Evolutionary conservation across 1,284 basidiomycete species (phyloP), one percentile per base, ranked within the genome.

Genomic region (Irpex rosettiformis): DNA sequence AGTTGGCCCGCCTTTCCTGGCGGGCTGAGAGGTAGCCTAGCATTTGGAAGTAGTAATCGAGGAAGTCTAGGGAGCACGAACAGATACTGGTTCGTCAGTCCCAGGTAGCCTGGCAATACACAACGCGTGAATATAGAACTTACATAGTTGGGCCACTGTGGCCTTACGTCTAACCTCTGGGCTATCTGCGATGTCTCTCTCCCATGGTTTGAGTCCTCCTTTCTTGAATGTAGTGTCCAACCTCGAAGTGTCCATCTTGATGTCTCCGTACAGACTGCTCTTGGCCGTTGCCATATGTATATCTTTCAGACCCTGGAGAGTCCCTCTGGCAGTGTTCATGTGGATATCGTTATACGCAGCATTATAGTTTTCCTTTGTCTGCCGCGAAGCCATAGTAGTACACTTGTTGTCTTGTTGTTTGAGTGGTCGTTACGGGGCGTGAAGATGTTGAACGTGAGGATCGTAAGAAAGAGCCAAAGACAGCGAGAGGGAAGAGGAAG

Each of bases 121-220:
- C 30, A 37, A 40, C 37, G n/a, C 33, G 22, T 33, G 13, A 24
- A 24, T 21, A n/a, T 27, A 16, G 21, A 8, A 78, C 88, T 70
- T 70, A 96, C 94, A 98, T 48, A 98, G 84, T 70, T 98, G 96
- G 24, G 94, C 94, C 10, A 98, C 93, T 3, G 95, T 97, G 2
- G 95, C 91, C 73, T 97, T 97, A 57, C 95, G 84, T 71, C 86
- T 92, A 57, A 97, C 89, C 72, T 98, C 96, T 13, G 87, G 72
- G 61, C 85, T 93, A 29, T 91, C 87, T 49, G 96, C 69, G 33
- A 96, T 77, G 67, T 93, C 89, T 60, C 82, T 83, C 77, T 96
- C 95, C 92, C 92, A 96, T 56, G 86, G 73, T 70, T 88, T 82
- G 57, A 91, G 79, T 2, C 77, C 82, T 3, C 74, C 74, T 43